Conservation (phyloP, 495 filamentous ascomycete species). For the Xylaria curta region DNA sequence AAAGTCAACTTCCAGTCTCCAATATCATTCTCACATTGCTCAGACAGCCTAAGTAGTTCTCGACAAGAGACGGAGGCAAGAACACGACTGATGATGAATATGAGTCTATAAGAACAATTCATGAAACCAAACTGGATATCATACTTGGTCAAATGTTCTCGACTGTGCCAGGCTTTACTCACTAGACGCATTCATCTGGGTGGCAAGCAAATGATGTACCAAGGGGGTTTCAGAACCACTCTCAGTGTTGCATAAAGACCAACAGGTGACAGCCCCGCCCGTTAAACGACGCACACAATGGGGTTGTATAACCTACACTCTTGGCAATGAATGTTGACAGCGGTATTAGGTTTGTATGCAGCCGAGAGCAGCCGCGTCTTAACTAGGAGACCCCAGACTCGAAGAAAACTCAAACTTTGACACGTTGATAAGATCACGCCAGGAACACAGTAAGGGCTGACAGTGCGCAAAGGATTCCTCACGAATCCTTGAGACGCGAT, state of each 20-base stretch:
- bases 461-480: background rate
- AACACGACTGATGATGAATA: background rate
- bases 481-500: background rate
- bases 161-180: background rate
- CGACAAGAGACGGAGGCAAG: background rate
- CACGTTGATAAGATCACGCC: background rate
- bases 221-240: background rate
- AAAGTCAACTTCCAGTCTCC: background rate
- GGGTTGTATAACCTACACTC: background rate
- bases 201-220: background rate
- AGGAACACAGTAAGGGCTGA: background rate
- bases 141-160: too few species aligned
- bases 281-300: background rate
- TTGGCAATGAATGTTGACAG: background rate
- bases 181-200: background rate
- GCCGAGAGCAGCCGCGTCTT: background rate
- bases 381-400: background rate
- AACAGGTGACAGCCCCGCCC: background rate
- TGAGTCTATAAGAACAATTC: background rate
- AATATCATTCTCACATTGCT: background rate
- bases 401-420: background rate
- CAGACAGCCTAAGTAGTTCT: background rate
- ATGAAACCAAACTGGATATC: background rate
- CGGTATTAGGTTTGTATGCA: background rate
- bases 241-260: background rate